A percentile compares a stretch with the other conserved stretches of the same genome.
These are phyloP conservation scores for Aureobasidium pullulans DNA, from an alignment of 2,329 filamentous ascomycete genomes.

Conservation along the genomic window DNA sequence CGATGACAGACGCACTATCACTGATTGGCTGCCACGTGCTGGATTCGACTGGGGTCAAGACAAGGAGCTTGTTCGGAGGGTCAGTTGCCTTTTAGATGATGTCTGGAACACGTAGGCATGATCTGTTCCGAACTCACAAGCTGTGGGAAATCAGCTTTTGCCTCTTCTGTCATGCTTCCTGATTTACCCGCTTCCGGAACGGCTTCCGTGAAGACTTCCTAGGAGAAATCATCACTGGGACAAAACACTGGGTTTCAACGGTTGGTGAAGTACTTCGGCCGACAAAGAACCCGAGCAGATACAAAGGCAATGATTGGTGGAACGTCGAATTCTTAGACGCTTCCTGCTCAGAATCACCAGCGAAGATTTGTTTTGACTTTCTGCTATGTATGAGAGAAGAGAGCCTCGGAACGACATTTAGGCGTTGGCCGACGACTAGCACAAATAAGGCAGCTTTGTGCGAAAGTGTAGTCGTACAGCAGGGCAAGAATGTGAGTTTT, in stretches of 20 bases:
- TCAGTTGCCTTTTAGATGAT: not conserved
- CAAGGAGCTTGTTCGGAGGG: conserved; percentile 4
- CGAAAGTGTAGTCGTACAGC: not conserved
- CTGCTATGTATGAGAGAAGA: not conserved
- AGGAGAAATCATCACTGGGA: not conserved
- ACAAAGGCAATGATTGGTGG: not conserved
- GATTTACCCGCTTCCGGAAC: not conserved
- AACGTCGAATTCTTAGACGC: not conserved
- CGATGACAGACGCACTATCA: not conserved
- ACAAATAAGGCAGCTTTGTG: not conserved
- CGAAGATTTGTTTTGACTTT: not conserved
- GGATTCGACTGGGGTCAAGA: not conserved
- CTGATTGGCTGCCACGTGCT: not conserved
- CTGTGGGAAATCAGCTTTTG: too few relatives aligned
- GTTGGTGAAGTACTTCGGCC: not conserved
- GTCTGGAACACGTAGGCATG: not conserved
- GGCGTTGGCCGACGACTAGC: not conserved
- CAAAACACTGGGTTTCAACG: not conserved
- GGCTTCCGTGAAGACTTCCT: not conserved
- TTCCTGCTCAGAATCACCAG: not conserved
- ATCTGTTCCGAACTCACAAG: not conserved
- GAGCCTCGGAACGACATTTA: not conserved
- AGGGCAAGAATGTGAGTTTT: not conserved
- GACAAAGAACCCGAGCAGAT: not conserved
- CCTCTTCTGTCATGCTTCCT: not conserved